These are phyloP conservation scores for Phytophthora vignae DNA, from an alignment of 352 stramenopile genomes.

Conservation along the genomic window DNA sequence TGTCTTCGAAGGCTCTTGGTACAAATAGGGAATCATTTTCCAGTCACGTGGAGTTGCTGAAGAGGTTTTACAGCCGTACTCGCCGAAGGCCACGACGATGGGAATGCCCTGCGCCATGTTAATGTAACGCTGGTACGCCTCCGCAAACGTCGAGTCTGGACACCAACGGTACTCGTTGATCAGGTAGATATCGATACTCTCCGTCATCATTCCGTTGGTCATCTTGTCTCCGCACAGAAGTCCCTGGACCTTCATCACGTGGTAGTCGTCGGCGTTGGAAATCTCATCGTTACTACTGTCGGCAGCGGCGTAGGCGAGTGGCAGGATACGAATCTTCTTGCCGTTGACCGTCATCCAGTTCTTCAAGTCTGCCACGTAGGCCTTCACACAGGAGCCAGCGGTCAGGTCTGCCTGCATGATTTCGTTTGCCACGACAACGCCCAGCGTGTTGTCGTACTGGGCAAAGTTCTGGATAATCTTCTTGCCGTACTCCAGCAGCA, in stretches of 20 bases:
- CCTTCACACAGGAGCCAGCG: conserved; percentile 82
- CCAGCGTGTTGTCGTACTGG: conserved; percentile 88
- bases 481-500: conserved; percentile 89
- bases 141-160: conserved; percentile 65
- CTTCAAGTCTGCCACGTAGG: conserved; percentile 86
- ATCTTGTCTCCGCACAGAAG: conserved; percentile 88
- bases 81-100: conserved; percentile 82
- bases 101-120: conserved; percentile 78
- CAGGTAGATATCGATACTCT: conserved; percentile 90
- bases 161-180: conserved; percentile 93
- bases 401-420: conserved; percentile 88
- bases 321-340: conserved; percentile 83
- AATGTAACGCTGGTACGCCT: conserved; percentile 80
- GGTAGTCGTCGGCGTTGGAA: conserved; percentile 77
- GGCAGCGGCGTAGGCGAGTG: conserved; percentile 81
- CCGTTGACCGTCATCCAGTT: conserved; percentile 90
- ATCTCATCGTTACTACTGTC: conserved; percentile 78
- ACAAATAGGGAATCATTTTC: conserved; percentile 86
- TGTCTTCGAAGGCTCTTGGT: conserved; percentile 68
- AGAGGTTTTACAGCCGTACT: conserved; percentile 83
- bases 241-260: conserved; percentile 85
- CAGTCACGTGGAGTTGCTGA: conserved; percentile 57
- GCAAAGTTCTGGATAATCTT: conserved; percentile 91
- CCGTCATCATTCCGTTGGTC: conserved; percentile 78
- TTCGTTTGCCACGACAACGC: conserved; percentile 87